These are phyloP conservation scores for Earliella scabrosa DNA, from an alignment of 1,284 basidiomycete genomes.

Conservation along the genomic window DNA sequence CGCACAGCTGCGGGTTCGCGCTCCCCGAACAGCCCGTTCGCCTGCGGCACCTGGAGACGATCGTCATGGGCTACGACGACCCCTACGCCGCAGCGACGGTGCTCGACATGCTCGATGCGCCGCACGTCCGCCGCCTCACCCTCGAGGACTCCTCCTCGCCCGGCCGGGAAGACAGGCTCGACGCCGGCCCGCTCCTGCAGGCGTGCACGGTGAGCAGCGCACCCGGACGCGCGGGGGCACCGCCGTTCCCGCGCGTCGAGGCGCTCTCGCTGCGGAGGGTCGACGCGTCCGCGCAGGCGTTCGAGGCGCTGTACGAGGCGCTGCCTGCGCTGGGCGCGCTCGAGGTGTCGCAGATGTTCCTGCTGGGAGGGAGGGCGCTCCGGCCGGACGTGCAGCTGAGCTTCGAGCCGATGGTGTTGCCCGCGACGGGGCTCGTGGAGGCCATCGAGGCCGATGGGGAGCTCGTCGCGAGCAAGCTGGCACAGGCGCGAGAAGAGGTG, in stretches of 20 bases:
- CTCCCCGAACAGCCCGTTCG: conserved; percentile 7
- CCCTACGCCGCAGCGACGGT: conserved; percentile 8
- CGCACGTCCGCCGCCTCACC: conserved; percentile 11
- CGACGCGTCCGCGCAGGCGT: conserved; percentile 20
- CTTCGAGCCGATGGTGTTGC: conserved; percentile 9
- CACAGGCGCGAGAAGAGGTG: background rate
- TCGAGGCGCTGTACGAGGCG: conserved; percentile 20
- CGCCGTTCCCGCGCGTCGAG: conserved; percentile 20
- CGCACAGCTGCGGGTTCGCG: background rate
- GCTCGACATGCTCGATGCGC: conserved; percentile 17
- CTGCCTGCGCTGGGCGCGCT: conserved; percentile 14
- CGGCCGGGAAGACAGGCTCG: conserved; percentile 12
- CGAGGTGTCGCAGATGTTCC: conserved; percentile 22
- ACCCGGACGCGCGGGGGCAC: background rate
- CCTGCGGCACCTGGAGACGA: conserved; percentile 16
- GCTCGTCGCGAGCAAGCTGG: conserved; percentile 2
- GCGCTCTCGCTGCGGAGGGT: conserved; percentile 15
- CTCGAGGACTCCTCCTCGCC: conserved; percentile 23
- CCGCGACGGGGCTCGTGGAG: background rate
- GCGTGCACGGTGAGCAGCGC: conserved; percentile 12
- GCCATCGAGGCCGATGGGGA: background rate
- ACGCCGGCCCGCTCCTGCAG: conserved; percentile 20
- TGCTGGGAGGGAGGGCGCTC: conserved; percentile 15
- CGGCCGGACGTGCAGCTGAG: conserved; percentile 7
- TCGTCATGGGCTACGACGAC: conserved; percentile 27